Conservation (phyloP, 2,329 filamentous ascomycete species). For the Monilinia aucupariae region DNA sequence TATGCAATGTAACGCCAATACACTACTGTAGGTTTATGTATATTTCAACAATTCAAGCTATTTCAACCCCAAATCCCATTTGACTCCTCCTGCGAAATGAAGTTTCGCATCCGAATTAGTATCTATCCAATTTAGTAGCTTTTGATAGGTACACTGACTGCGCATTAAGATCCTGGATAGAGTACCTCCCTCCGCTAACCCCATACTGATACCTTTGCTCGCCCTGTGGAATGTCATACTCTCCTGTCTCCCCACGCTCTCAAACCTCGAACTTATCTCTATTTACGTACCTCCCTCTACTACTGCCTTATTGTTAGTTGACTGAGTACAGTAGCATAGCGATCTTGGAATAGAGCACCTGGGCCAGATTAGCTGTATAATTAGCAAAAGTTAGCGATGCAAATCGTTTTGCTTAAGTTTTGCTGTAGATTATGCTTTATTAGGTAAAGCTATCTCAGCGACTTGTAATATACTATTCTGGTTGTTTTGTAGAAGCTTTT, state of each 20-base stretch:
- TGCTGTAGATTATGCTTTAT: too few species aligned
- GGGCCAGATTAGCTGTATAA: too few species aligned
- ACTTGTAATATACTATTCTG: too few species aligned
- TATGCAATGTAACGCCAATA: constrained; percentile 1
- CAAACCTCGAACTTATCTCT: background rate
- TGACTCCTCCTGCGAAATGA: background rate
- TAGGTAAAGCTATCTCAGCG: too few species aligned
- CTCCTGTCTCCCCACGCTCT: background rate
- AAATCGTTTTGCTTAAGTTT: too few species aligned
- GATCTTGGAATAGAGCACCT: too few species aligned
- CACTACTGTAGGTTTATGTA: background rate
- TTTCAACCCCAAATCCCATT: background rate
- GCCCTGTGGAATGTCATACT: background rate
- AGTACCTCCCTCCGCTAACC: background rate
- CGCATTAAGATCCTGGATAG: background rate
- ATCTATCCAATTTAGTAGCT: background rate
- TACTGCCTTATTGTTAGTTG: background rate
- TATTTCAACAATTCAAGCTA: background rate
- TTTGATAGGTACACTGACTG: background rate
- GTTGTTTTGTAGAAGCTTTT: too few species aligned
- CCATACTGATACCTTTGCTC: background rate
- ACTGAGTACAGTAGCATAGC: too few species aligned
- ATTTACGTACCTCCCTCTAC: background rate
- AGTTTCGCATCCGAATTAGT: background rate
- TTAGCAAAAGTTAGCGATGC: too few species aligned